Percentiles rank a stretch among this genome's conserved stretches.
Conservation (phyloP, 306 rosid species). For the Gastrolobium bilobum region DNA sequence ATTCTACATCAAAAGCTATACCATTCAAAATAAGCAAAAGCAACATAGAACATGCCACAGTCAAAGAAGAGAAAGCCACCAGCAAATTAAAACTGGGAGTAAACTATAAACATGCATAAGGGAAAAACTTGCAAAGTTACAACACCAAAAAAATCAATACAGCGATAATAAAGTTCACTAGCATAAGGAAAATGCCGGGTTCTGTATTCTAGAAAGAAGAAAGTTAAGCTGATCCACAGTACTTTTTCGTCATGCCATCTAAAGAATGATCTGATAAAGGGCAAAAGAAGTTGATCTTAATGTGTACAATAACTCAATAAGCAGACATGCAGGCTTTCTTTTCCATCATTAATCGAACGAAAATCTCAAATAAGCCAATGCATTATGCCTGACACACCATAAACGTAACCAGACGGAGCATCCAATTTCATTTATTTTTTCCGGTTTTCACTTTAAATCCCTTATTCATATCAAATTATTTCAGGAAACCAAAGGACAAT, state of each 20-base stretch:
- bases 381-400: neutral
- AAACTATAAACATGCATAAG: conserved; percentile 3
- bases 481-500: neutral
- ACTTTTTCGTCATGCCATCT: neutral
- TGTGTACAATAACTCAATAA: neutral
- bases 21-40: conserved; percentile 16
- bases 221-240: neutral
- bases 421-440: neutral
- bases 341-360: conserved; percentile 15
- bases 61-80: conserved; percentile 7
- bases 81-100: neutral
- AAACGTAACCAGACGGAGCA: conserved; percentile 1
- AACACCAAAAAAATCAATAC: conserved; percentile 2
- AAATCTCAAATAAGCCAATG: conserved; percentile 19
- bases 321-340: neutral
- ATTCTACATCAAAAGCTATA: conserved; percentile 15
- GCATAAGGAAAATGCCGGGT: neutral
- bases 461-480: conserved; percentile 1
- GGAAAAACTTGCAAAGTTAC: neutral
- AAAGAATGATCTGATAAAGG: neutral
- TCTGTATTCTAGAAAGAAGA: neutral
- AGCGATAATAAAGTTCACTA: neutral
- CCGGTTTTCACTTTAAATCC: neutral
- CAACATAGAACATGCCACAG: neutral
- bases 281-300: neutral